Evolutionary conservation across 805 yeast genomes (phyloP), one percentile per base, ranked within the genome.

Genomic region (Blastobotrys americana): DNA sequence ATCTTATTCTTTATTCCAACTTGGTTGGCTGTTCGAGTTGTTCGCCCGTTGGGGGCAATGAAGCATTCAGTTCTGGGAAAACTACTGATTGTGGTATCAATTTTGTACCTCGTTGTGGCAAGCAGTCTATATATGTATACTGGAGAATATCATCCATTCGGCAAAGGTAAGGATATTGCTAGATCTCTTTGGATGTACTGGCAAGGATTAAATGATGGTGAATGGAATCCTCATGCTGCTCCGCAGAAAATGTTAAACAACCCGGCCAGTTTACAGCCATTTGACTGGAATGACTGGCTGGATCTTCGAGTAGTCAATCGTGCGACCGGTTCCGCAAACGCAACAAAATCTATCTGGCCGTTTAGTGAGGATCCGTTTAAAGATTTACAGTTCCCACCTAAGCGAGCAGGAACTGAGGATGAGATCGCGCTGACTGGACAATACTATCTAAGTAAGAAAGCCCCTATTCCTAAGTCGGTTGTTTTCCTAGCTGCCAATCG

Each of bases 231-330:
- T 5, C 20, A 27, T 5, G 15, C 18, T 5, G 53, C 48, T 5
- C 43, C 39, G n/a, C 34, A 15, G 15, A 9, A 15, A 6, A 33
- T 47, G 33, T 28, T 34, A 18, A 34, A 28, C 20, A 22, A 43
- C 31, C 39, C 48, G 3, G 45, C 20, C 20, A 40, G 37, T n/a
- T n/a, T 16, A 18, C 31, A 38, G 37, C 39, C 20, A n/a, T 59
- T 60, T 41, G 46, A 52, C 27, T 60, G 64, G 64, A 18, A 46
- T 10, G 53, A 58, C 39, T 59, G 63, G 62, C 33, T 60, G 5
- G 64, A 60, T 41, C 52, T 59, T 13, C 41, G 34, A 4, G 40
- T 38, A 17, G 50, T 46, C 9, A 35, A 49, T 18, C 39, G 34
- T 16, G 34, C 38, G 15, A 47, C 39, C 18, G 38, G 49, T 13